phyloP scores from a whole-genome alignment of 116 monocot species.

The Phalaenopsis hybrid region DNA sequence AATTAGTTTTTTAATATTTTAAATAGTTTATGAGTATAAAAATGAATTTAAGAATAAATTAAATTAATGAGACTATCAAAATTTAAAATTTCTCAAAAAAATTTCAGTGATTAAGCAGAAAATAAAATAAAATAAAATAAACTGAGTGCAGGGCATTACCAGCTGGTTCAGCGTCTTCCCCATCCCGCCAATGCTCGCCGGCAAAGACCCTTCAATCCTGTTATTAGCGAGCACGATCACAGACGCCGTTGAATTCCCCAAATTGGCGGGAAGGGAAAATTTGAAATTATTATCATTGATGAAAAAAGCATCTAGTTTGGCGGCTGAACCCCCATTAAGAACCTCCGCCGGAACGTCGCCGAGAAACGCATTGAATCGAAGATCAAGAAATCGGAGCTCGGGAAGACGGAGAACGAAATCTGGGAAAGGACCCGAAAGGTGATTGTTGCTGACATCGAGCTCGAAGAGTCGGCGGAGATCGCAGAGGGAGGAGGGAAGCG shows the following conservation, averaged over 20 bases:
- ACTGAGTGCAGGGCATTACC: background rate
- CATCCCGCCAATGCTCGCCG: conserved; percentile 31
- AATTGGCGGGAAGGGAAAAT: conserved; percentile 38
- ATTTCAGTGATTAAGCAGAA: too few relatives aligned
- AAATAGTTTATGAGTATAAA: too few relatives aligned
- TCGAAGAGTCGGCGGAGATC: conserved; percentile 48
- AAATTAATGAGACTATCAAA: too few relatives aligned
- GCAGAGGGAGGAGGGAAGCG: conserved; percentile 41
- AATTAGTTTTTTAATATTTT: too few relatives aligned
- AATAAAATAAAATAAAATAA: too few relatives aligned
- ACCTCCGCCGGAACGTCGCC: conserved; percentile 34
- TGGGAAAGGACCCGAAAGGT: conserved; percentile 50
- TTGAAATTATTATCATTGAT: conserved; percentile 68
- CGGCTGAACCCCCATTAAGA: conserved; percentile 11
- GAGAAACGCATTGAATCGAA: conserved; percentile 39
- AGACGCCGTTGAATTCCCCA: conserved; percentile 52
- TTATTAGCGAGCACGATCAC: conserved; percentile 62
- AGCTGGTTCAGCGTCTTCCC: background rate
- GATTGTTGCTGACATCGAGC: conserved; percentile 76
- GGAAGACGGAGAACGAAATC: conserved; percentile 40
- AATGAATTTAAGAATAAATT: too few relatives aligned
- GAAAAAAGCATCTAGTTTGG: conserved; percentile 60
- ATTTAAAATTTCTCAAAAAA: too few relatives aligned
- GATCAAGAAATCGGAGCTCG: conserved; percentile 51
- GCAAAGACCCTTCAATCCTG: conserved; percentile 44